Base-by-base conservation (phyloP, 768 basidiomycete species). In the Termitomyces titanicus region DNA sequence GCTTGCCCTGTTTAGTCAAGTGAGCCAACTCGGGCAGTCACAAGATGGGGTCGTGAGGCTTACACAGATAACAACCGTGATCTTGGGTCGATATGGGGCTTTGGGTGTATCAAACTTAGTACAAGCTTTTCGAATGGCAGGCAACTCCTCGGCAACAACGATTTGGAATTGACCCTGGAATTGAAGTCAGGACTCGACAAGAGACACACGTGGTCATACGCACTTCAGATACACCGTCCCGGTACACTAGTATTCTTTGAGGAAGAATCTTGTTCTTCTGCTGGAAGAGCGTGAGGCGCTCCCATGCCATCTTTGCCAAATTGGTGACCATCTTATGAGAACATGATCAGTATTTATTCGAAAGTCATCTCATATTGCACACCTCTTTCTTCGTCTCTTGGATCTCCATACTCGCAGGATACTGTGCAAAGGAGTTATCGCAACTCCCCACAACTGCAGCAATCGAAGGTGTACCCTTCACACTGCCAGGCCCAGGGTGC, bases 161-260 rank as follows among this genome's bases (percentile, higher is more conserved):
- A 72, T 79, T 38, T 49, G 48, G 12, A 51, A 51, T 51, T 51
- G 89, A 0, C 89, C 89, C 82, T 92, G 18, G 73, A 15, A 72
- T 9, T 74, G 4, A 7, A 44, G 15, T 40, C 12, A 17, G 33
- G 6, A 46, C 11, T 7, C 12, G 2, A 38, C 22, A 13, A 15
- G 13, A 25, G 5, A 5, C 3, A 29, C 17, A 17, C 22, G 4
- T 37, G 5, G 4, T 7, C 10, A 31, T 11, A 53, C 31, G 24
- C 34, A 86, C 89, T 72, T 92, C 89, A 2, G 89, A 90, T 27
- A 92, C 89, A 47, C 91, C 91, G 65, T 92, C 91, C 18, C 92
- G 83, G 63, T 86, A 94, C 0, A 94, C 79, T 12, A 88, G 65
- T 42, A 94, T 74, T 3, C 89, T 80, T 5, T 80, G 70, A 0